Percentiles rank a stretch among this genome's conserved stretches.
phyloP scores from a whole-genome alignment of 352 stramenopile species.

The Paralagenidium karlingii region DNA sequence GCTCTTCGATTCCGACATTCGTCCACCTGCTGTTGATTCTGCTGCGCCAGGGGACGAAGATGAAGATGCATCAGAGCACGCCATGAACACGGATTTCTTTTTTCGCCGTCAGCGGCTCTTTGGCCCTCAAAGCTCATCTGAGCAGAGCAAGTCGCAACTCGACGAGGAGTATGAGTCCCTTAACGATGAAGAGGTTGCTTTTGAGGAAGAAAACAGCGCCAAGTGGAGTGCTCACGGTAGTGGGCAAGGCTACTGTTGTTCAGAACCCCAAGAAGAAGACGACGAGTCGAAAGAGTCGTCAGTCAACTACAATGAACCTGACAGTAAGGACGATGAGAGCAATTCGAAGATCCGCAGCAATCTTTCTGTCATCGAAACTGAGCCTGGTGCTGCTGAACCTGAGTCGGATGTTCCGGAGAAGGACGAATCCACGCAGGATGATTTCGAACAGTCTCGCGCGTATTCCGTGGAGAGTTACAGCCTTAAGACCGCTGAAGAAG shows the following conservation, averaged over 20 bases:
- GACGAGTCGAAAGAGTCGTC: constrained; percentile 8
- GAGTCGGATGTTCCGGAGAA: no score
- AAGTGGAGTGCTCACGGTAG: no score
- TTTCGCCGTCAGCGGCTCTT: constrained; percentile 74
- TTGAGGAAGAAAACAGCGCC: constrained; percentile 2
- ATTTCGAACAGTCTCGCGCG: neutral
- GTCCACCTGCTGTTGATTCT: constrained; percentile 3
- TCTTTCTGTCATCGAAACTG: no score
- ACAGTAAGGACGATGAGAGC: no score
- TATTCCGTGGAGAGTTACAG: neutral
- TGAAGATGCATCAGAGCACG: constrained; percentile 7
- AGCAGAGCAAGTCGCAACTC: constrained; percentile 36
- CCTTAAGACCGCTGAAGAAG: neutral
- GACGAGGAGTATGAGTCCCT: constrained; percentile 56
- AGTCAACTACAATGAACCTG: no score
- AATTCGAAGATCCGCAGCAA: no score
- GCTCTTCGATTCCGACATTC: neutral
- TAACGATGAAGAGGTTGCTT: constrained; percentile 9
- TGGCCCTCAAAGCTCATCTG: constrained; percentile 49
- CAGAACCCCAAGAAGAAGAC: no score
- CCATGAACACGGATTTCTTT: constrained; percentile 48
- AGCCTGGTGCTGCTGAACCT: no score
- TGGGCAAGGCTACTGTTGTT: no score
- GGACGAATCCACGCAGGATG: neutral
- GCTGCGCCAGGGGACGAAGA: constrained; percentile 12